Evolutionary conservation across 2,329 filamentous ascomycete genomes (phyloP).

Genomic region (Karstenula rhodostoma): DNA sequence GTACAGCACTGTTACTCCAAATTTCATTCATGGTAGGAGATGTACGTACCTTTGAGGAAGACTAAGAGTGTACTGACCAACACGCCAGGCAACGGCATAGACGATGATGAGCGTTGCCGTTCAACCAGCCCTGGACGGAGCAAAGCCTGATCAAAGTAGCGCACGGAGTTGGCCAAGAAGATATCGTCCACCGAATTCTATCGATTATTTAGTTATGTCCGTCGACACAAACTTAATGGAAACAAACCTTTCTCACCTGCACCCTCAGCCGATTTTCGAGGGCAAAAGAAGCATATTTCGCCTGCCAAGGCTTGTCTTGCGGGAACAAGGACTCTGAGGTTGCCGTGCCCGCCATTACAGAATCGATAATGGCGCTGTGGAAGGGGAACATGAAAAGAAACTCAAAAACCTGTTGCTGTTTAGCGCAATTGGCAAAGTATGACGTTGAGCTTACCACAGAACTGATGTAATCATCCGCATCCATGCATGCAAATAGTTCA

Average conservation of each 20-base stretch:
- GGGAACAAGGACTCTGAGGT: conserved; percentile 42
- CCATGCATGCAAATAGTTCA: conserved; percentile 81
- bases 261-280: conserved; percentile 41
- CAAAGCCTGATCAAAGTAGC: conserved; percentile 39
- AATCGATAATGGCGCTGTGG: conserved; percentile 38
- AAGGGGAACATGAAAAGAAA: conserved; percentile 45
- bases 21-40: conserved; percentile 1
- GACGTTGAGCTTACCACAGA: conserved; percentile 28
- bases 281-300: conserved; percentile 43
- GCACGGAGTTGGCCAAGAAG: conserved; percentile 42
- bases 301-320: conserved; percentile 45
- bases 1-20: conserved; percentile 33
- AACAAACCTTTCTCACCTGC: conserved; percentile 41
- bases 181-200: conserved; percentile 43
- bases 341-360: conserved; percentile 33
- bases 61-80: conserved; percentile 40
- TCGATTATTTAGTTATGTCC: conserved; percentile 19
- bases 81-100: conserved; percentile 37
- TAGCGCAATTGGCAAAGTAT: conserved; percentile 16
- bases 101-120: conserved; percentile 28
- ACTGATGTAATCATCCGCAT: conserved; percentile 67
- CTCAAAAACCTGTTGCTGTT: conserved; percentile 40
- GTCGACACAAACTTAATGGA: background rate
- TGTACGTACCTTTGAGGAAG: conserved; percentile 44
- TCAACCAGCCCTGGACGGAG: conserved; percentile 37